Conservation (phyloP, 2,329 filamentous ascomycete species). For the Pestalotiopsis sp. region DNA sequence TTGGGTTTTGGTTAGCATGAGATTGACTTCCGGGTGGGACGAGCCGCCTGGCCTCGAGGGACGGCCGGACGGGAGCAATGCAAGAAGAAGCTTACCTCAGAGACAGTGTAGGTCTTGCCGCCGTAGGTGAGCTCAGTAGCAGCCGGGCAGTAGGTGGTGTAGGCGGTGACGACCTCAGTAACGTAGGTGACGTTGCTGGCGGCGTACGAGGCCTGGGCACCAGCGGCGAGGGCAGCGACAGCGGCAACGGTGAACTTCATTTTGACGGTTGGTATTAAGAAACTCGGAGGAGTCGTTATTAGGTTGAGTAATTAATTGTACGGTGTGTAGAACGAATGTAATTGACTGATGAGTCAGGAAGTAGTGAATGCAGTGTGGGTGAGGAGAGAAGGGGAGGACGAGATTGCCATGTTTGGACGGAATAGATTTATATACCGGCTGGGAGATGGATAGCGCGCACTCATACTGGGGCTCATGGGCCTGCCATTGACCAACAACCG, state of each 20-base stretch:
- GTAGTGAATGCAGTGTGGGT: slow-evolving; percentile 53
- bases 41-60: neutral
- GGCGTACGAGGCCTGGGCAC: slow-evolving; percentile 37
- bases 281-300: slow-evolving; percentile 34
- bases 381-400: slow-evolving; percentile 40
- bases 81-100: slow-evolving; percentile 48
- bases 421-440: slow-evolving; percentile 51
- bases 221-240: slow-evolving; percentile 54
- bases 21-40: neutral
- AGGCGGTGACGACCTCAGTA: slow-evolving; percentile 69
- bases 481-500: neutral
- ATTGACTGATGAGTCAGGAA: slow-evolving; percentile 60
- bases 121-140: slow-evolving; percentile 67
- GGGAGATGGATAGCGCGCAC: slow-evolving; percentile 7
- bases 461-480: slow-evolving; percentile 14
- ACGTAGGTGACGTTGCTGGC: slow-evolving; percentile 53
- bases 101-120: slow-evolving; percentile 70
- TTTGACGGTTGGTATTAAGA: slow-evolving; percentile 54
- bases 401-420: slow-evolving; percentile 40
- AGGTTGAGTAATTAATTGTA: slow-evolving; percentile 10
- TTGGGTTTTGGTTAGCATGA: slow-evolving; percentile 28
- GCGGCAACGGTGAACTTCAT: slow-evolving; percentile 65
- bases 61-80: neutral
- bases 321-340: slow-evolving; percentile 54
- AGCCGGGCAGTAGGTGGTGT: slow-evolving; percentile 74